Evolutionary conservation across 768 basidiomycete species (phyloP), one percentile per base, ranked within the genome.

Genomic region (Cyclocybe cylindracea): DNA sequence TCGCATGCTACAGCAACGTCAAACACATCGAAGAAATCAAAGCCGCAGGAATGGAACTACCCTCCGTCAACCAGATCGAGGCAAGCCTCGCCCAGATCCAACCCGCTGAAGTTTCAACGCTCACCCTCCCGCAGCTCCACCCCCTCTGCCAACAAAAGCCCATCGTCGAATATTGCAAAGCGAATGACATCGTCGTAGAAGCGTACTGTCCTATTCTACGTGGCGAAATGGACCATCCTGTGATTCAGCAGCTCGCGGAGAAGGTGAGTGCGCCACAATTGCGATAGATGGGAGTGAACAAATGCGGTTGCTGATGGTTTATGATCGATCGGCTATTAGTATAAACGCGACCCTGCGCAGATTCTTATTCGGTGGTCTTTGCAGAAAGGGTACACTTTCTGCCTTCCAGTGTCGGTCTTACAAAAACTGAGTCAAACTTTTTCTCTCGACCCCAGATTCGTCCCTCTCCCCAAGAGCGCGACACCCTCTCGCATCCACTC

Each of bases 291-390:
- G 24, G 24, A 24, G 24, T 24, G 24, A 24, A 24, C 24, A 5
- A 24, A 24, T 33, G 29, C 19, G 18, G 35, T 35, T 18, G n/a
- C 34, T 24, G 19, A 39, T 34, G 31, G 14, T 31, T 50, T 29
- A 19, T 43, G 19, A 38, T 34, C 10, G 2, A n/a, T 19, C 19
- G 18, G 13, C 24, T 8, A 10, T 16, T 54, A 91, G 86, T 67
- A 84, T 57, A 66, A 69, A 38, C 80, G 82, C 48, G 81, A 85
- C 38, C 79, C 81, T 4, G 85, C 92, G 13, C 94, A 97, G 61
- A 75, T 96, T 40, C 78, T 97, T 11, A 72, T 97, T 50, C 82
- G 95, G 18, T 97, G 94, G 91, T 94, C 92, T 29, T 71, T 98
- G 35, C 94, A 97, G 66, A 83, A 79, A 62, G 85, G 85, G 89